A percentile compares a stretch with the other conserved stretches of the same genome.
Evolutionary conservation across 768 basidiomycete genomes (phyloP).

Genomic region (Termitomyces sp.): DNA sequence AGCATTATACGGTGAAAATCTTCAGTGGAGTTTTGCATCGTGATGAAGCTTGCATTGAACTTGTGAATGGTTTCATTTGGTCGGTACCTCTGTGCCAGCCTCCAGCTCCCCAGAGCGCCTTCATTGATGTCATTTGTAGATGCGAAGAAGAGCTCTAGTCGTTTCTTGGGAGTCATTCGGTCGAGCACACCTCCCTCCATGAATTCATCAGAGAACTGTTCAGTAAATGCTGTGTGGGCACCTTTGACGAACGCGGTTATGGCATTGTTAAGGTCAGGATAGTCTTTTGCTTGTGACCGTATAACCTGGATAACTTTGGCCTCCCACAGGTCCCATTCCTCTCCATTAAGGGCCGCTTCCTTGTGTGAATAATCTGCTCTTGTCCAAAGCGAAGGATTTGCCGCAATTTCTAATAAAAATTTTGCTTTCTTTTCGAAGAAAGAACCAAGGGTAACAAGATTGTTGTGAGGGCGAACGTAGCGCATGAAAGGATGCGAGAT

Average conservation of each 20-base stretch:
- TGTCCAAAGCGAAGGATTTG: neutral
- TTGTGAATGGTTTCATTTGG: constrained; percentile 12
- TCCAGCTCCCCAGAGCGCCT: constrained; percentile 21
- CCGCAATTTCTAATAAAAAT: neutral
- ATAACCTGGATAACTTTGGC: constrained; percentile 18
- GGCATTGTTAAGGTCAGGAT: constrained; percentile 17
- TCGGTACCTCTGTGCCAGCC: constrained; percentile 2
- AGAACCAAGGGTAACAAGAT: constrained; percentile 3
- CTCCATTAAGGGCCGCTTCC: constrained; percentile 21
- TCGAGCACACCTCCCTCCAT: constrained; percentile 14
- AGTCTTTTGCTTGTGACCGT: neutral
- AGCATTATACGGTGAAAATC: neutral
- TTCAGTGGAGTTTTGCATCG: constrained; percentile 5
- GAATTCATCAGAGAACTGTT: constrained; percentile 22
- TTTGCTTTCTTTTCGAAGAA: neutral
- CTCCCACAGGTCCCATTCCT: constrained; percentile 12
- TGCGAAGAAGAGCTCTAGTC: constrained; percentile 14
- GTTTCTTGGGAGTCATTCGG: constrained; percentile 2
- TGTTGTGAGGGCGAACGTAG: constrained; percentile 13
- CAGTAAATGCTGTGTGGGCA: constrained; percentile 18
- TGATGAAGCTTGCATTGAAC: constrained; percentile 15
- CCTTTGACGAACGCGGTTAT: constrained; percentile 26
- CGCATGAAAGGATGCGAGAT: constrained; percentile 29
- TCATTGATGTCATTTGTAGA: constrained; percentile 26
- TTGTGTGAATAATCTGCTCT: constrained; percentile 1